Evolutionary conservation across 202 grass and related monocot species (phyloP).

Genomic region (Brachypodium distachyon): DNA sequence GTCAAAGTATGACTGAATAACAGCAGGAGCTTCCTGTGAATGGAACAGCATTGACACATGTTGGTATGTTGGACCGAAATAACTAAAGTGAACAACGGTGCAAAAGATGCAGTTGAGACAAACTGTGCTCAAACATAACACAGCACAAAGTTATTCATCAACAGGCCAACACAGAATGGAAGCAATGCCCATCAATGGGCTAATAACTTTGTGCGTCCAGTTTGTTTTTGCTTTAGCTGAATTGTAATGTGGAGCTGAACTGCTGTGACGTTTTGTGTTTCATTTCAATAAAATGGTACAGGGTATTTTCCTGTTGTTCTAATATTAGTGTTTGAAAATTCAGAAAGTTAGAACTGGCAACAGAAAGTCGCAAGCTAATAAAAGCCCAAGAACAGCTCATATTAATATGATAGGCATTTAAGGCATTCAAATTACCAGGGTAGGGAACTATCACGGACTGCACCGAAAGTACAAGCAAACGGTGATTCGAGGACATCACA

Average conservation of each 20-base stretch:
- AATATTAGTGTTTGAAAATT: neutral
- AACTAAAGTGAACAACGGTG: neutral
- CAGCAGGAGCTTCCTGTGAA: slow-evolving; percentile 57
- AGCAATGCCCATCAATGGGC: neutral
- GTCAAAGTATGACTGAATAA: slow-evolving; percentile 61
- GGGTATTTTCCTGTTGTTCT: too few species aligned
- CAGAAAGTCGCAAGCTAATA: too few species aligned
- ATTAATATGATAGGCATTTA: too few species aligned
- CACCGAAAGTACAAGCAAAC: neutral
- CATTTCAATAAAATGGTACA: too few species aligned
- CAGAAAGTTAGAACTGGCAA: neutral
- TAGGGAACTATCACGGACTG: neutral
- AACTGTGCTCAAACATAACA: neutral
- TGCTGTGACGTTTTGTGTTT: too few species aligned
- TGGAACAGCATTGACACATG: neutral
- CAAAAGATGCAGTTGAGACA: neutral
- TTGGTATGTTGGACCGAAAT: neutral
- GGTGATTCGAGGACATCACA: too few species aligned
- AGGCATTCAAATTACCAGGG: neutral
- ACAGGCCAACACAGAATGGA: neutral
- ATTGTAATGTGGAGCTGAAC: too few species aligned
- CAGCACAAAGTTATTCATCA: neutral
- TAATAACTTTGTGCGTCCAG: neutral
- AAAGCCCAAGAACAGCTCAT: neutral
- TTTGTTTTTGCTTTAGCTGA: too few species aligned